These are phyloP conservation scores for Rhodotorula paludigena DNA, from an alignment of 768 basidiomycete genomes.

Conservation along the genomic window DNA sequence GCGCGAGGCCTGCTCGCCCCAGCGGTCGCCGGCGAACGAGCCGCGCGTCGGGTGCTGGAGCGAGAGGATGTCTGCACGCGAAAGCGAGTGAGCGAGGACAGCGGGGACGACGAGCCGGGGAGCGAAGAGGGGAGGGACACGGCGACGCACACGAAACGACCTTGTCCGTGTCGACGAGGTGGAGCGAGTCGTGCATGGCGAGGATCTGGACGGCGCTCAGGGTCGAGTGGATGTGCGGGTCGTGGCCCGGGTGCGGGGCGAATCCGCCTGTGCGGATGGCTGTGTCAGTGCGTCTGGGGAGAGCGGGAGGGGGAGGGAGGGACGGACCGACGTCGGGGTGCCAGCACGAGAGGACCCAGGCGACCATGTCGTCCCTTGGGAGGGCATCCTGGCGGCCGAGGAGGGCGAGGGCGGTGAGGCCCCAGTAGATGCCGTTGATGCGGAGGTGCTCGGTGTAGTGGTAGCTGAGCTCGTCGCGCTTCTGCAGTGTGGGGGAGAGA, in stretches of 20 bases:
- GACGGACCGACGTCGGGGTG: constrained; percentile 73
- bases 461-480: constrained; percentile 29
- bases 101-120: neutral
- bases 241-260: constrained; percentile 86
- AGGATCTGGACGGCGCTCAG: constrained; percentile 90
- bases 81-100: neutral
- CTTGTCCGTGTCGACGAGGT: constrained; percentile 64
- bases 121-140: neutral
- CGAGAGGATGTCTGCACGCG: constrained; percentile 65
- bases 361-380: constrained; percentile 73
- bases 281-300: too few species aligned
- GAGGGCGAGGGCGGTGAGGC: constrained; percentile 74
- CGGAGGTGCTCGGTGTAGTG: constrained; percentile 93
- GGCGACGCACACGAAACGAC: constrained; percentile 64
- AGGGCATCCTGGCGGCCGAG: constrained; percentile 76
- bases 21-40: constrained; percentile 80
- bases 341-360: constrained; percentile 92
- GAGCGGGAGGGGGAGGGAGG: neutral
- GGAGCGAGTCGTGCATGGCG: constrained; percentile 72
- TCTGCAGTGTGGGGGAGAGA: neutral
- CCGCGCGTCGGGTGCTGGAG: constrained; percentile 75
- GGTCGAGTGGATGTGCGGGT: constrained; percentile 80
- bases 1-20: constrained; percentile 88
- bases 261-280: constrained; percentile 59
- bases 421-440: constrained; percentile 96